These are phyloP conservation scores for Penicillium sp. DNA, from an alignment of 2,329 filamentous ascomycete species.

Conservation along the genomic window DNA sequence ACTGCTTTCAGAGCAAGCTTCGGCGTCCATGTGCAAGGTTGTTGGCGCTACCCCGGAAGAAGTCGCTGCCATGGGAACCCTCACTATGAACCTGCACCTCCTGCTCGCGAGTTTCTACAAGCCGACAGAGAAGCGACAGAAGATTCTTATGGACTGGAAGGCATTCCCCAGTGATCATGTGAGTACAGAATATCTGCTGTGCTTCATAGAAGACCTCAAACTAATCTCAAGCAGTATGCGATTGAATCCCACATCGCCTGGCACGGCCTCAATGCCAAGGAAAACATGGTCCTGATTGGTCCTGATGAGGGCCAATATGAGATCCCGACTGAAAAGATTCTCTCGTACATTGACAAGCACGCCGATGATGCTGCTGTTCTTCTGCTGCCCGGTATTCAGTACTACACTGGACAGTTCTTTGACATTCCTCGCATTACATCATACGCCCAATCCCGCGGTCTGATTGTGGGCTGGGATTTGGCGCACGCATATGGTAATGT, in stretches of 20 bases:
- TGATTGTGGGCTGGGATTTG: constrained; percentile 80
- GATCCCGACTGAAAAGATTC: constrained; percentile 69
- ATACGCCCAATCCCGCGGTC: constrained; percentile 67
- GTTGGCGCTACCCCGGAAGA: constrained; percentile 72
- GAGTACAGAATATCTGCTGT: constrained; percentile 27
- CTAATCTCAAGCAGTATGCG: constrained; percentile 60
- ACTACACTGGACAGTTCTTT: constrained; percentile 84
- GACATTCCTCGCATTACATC: constrained; percentile 77
- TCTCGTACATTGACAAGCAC: constrained; percentile 71
- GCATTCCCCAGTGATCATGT: constrained; percentile 84
- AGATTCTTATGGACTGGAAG: constrained; percentile 82
- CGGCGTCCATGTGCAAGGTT: constrained; percentile 66
- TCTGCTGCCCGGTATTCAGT: constrained; percentile 83
- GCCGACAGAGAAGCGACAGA: constrained; percentile 64
- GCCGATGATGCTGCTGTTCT: constrained; percentile 71
- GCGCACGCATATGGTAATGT: constrained; percentile 85
- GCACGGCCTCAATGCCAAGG: constrained; percentile 65
- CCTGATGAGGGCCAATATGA: constrained; percentile 58
- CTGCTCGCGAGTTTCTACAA: constrained; percentile 80
- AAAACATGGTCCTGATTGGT: constrained; percentile 72
- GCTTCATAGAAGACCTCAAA: background rate
- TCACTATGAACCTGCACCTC: constrained; percentile 78
- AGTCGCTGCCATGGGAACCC: constrained; percentile 81
- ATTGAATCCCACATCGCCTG: constrained; percentile 75
- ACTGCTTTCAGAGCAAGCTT: constrained; percentile 73